Evolutionary conservation across 208 protist species (phyloP), one percentile per base, ranked within the genome.

Genomic region (Leishmania amazonensis): DNA sequence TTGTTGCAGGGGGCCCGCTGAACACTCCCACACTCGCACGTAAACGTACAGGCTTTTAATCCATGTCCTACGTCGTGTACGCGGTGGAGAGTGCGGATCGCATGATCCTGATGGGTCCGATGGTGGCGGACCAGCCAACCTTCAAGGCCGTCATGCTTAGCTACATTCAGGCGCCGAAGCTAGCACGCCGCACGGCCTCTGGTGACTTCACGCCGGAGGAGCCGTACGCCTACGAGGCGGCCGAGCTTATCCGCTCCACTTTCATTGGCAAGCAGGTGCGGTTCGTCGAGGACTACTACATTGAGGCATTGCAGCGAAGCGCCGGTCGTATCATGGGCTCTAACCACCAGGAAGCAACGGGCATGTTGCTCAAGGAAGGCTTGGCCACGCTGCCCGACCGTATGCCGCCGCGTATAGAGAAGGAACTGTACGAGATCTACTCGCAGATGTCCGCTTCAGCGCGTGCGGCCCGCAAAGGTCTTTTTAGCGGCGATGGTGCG

Each of bases 231-330:
- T 93, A 90, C 90, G 93, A 97, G 78, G 96, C 96, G 15, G 87
- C 85, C 1, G 94, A 98, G 88, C 89, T 97, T 53, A 92, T 97
- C 31, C 94, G 96, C 72, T 88, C 77, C 42, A 86, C 80, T 13
- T 95, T 96, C 73, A 97, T 98, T 78, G 96, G 96, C 65, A 97
- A 97, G 83, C 85, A 87, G 72, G 94, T 97, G 53, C 86, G 91
- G 62, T 98, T 97, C 73, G 86, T 84, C 31, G 91, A 97, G 81
- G 96, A 97, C 77, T 96, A 96, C 87, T 87, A 89, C 73, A 97
- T 97, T 78, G 94, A 98, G 54, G 83, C 87, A 8, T 81, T 96
- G 35, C 87, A 97, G 70, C 88, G 96, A 75, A 92, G 83, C 45
- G 92, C 92, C 5, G 96, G 96, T n/a, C 89, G 92, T 64, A 86